Conservation (phyloP, 2,329 filamentous ascomycete genomes). For the Pyricularia pennisetigena region DNA sequence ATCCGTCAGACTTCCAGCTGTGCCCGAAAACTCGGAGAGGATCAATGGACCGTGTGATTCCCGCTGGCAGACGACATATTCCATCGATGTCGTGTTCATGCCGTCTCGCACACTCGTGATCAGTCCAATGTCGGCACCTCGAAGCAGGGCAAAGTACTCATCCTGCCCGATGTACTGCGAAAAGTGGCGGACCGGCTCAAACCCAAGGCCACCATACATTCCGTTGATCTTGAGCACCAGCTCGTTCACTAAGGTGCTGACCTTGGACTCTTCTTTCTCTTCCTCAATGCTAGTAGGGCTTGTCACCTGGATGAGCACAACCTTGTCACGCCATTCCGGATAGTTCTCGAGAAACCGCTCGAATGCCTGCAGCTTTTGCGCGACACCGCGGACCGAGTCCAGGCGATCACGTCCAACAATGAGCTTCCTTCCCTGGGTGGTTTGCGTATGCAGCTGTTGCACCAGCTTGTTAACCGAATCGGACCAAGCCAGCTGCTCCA, state of each 20-base stretch:
- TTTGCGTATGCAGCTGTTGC: slow-evolving; percentile 52
- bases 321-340: slow-evolving; percentile 84
- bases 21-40: slow-evolving; percentile 93
- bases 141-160: slow-evolving; percentile 91
- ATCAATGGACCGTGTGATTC: slow-evolving; percentile 81
- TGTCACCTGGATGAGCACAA: slow-evolving; percentile 90
- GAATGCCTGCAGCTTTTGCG: slow-evolving; percentile 93
- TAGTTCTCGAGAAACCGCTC: slow-evolving; percentile 85
- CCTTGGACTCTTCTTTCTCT: slow-evolving; percentile 68
- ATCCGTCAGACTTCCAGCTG: slow-evolving; percentile 72
- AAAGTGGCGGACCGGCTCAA: slow-evolving; percentile 88
- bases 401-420: slow-evolving; percentile 92
- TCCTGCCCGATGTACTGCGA: slow-evolving; percentile 83
- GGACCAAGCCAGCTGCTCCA: slow-evolving; percentile 65
- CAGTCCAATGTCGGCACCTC: slow-evolving; percentile 80
- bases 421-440: slow-evolving; percentile 86
- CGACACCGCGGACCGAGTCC: slow-evolving; percentile 83
- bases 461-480: slow-evolving; percentile 63
- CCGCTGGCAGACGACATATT: slow-evolving; percentile 89
- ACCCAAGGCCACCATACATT: slow-evolving; percentile 76
- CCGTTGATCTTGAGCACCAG: slow-evolving; percentile 89
- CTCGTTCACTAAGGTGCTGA: slow-evolving; percentile 82
- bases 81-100: slow-evolving; percentile 95
- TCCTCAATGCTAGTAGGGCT: slow-evolving; percentile 76
- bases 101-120: slow-evolving; percentile 95